Evolutionary conservation across 1,139 yeast species (phyloP).

Genomic region (Yamadazyma dushanensis): DNA sequence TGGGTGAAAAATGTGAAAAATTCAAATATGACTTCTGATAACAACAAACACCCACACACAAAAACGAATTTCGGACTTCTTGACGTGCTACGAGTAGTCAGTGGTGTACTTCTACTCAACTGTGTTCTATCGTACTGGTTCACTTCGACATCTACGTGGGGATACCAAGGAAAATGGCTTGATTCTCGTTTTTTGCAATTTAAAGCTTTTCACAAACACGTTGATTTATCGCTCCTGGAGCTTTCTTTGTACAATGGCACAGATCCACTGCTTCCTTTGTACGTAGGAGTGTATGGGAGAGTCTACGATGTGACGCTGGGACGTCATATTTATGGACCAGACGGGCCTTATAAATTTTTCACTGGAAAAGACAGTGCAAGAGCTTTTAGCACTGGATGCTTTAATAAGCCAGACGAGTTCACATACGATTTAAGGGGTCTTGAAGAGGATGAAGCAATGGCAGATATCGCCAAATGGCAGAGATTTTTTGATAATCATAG

Average conservation of each 20-base stretch:
- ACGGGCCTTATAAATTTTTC: constrained; percentile 60
- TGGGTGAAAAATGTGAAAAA: too few species aligned
- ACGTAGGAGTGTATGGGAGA: constrained; percentile 63
- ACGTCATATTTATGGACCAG: constrained; percentile 61
- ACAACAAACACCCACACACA: not conserved
- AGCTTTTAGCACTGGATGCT: constrained; percentile 78
- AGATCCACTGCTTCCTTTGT: constrained; percentile 52
- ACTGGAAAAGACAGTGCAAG: constrained; percentile 74
- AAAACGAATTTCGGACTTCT: constrained; percentile 22
- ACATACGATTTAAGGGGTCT: constrained; percentile 73
- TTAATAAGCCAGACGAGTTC: constrained; percentile 52
- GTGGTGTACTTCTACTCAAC: constrained; percentile 50
- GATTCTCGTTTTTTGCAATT: constrained; percentile 42
- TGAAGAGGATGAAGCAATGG: constrained; percentile 30
- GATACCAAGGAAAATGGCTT: constrained; percentile 53
- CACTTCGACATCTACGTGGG: constrained; percentile 53
- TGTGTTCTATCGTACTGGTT: constrained; percentile 52
- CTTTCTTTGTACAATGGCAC: constrained; percentile 56
- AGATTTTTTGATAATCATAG: constrained; percentile 44
- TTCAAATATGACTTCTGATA: too few species aligned
- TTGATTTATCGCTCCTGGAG: constrained; percentile 45
- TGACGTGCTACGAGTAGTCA: constrained; percentile 46
- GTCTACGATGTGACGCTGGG: constrained; percentile 68
- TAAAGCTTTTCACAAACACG: constrained; percentile 20
- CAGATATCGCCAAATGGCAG: constrained; percentile 50